These are phyloP conservation scores for Lophiostoma macrostomum DNA, from an alignment of 495 filamentous ascomycete genomes.

Conservation along the genomic window DNA sequence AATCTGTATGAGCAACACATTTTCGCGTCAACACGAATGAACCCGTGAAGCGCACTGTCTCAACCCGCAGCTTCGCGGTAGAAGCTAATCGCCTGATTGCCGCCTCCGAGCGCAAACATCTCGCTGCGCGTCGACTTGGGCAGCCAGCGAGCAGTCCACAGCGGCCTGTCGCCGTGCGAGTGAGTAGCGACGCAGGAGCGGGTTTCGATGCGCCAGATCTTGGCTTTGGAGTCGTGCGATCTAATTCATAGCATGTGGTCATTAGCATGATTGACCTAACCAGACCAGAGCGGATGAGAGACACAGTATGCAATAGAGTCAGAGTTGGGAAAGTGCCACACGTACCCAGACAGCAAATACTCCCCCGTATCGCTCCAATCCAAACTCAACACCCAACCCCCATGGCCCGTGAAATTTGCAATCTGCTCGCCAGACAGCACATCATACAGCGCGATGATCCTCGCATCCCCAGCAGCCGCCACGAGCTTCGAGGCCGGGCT, in stretches of 20 bases:
- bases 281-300: not conserved
- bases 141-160: constrained; percentile 89
- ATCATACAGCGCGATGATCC: constrained; percentile 87
- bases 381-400: constrained; percentile 81
- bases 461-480: constrained; percentile 88
- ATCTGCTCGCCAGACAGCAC: constrained; percentile 89
- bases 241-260: constrained; percentile 35
- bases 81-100: constrained; percentile 74
- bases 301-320: not conserved
- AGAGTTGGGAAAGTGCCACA: constrained; percentile 14
- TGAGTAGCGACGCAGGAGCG: constrained; percentile 88
- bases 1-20: no score
- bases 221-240: constrained; percentile 85
- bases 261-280: not conserved
- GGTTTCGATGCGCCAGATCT: constrained; percentile 87
- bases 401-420: constrained; percentile 73
- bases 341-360: constrained; percentile 79
- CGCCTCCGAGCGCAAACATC: constrained; percentile 82
- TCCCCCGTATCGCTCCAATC: constrained; percentile 95
- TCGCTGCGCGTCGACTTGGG: constrained; percentile 70
- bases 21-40: no score
- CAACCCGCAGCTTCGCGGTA: constrained; percentile 72
- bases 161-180: constrained; percentile 77
- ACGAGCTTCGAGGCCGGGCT: constrained; percentile 79
- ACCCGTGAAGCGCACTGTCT: no score